Base-by-base conservation (phyloP, 2,329 filamentous ascomycete genomes). In the Fusarium liriodendri region DNA sequence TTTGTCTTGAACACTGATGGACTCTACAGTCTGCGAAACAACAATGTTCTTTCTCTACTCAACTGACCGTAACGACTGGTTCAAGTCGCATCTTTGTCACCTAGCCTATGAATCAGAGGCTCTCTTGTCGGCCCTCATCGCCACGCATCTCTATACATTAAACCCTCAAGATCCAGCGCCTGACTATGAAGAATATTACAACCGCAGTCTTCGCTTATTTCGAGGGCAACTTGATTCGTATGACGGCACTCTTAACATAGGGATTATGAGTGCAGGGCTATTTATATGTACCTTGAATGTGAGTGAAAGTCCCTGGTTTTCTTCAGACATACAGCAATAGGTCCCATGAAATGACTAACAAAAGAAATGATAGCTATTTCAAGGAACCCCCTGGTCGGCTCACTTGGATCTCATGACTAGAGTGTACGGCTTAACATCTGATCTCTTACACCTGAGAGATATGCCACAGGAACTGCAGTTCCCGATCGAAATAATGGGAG, bases 221-320 rank as follows among this genome's bases (percentile, higher is more conserved):
- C 59, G 72, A 0, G 57, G 65, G 35, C 64, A 75, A 13, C 55
- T 75, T 2, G 22, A 64, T 9, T 55, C 52, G 0, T 75, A 58
- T 0, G 42, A 64, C 5, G 73, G 72, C 2, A 61, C 63, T 1
- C 37, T 70, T 1, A 59, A 71, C 10, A 62, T 37, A 4, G 69
- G 64, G 0, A 25, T 75, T 11, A 47, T 75, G 9, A 62, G 61
- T 1, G 64, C 69, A 0, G 73, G 73, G 2, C 18, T 66, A 1
- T 75, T 75, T 33, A 45, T 75, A 1, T 75, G 73, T 11, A 75
- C 73, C 0, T 35, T 75, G 2, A 66, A 75, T 13, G 73, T 74
- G 60, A 64, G 69, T 33, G 4, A 54, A n/a, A 13, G 4, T 1
- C 33, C 8, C 9, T 58, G 22, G 4, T n/a, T 40, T 29, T 33